These are phyloP conservation scores for Cytospora piceicola DNA, from an alignment of 2,329 filamentous ascomycete species.

Conservation along the genomic window DNA sequence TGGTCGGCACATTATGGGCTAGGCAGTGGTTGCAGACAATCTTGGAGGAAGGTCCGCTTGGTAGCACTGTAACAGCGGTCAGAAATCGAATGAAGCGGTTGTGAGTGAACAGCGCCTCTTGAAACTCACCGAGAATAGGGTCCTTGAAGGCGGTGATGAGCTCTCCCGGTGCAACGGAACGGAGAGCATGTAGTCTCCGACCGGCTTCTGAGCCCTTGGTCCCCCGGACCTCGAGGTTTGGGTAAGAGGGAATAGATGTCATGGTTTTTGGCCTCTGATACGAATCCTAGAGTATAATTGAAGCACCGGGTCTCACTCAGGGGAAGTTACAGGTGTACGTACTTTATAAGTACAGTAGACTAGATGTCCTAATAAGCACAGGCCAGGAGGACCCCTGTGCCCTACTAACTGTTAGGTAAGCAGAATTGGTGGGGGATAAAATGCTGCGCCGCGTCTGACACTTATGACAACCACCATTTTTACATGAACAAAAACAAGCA, in stretches of 20 bases:
- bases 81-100: not conserved
- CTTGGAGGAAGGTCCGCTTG: constrained; percentile 47
- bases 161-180: constrained; percentile 49
- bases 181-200: constrained; percentile 51
- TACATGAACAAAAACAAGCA: no score
- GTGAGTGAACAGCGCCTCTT: not conserved
- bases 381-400: constrained; percentile 6
- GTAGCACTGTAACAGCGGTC: constrained; percentile 43
- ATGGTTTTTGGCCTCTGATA: constrained; percentile 5
- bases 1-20: constrained; percentile 30
- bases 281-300: not conserved
- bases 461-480: no score
- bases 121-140: constrained; percentile 42
- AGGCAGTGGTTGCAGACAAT: constrained; percentile 57
- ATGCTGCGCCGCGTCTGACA: constrained; percentile 2
- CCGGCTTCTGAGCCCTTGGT: constrained; percentile 41
- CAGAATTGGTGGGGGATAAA: constrained; percentile 17
- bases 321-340: no score
- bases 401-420: constrained; percentile 24
- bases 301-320: not conserved
- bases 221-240: constrained; percentile 22
- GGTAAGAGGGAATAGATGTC: constrained; percentile 20
- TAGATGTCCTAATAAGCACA: constrained; percentile 16
- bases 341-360: not conserved
- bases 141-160: constrained; percentile 50